phyloP scores from a whole-genome alignment of 106 monocot genomes.

The Narthecium ossifragum region DNA sequence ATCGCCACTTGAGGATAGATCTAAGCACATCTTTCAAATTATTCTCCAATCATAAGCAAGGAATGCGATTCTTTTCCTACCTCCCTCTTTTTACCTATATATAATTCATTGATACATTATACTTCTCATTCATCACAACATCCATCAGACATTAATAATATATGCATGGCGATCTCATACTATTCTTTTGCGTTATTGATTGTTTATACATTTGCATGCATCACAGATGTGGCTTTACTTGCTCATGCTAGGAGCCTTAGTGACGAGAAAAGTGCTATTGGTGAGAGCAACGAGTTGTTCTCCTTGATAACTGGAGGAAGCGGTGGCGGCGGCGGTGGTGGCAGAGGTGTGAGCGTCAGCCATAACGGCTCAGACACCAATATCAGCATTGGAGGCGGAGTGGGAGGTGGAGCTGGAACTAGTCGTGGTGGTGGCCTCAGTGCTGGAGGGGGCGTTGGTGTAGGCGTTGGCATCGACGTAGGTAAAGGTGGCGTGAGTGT shows the following conservation, averaged over 20 bases:
- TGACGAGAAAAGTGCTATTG: not conserved
- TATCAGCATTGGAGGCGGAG: conserved; percentile 38
- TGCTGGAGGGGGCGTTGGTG: conserved; percentile 38
- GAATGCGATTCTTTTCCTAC: too few relatives aligned
- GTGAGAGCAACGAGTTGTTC: conserved; percentile 21
- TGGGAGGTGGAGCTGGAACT: conserved; percentile 32
- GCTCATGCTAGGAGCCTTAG: conserved; percentile 7
- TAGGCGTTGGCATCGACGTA: conserved; percentile 35
- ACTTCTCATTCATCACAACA: not conserved
- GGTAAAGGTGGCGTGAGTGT: conserved; percentile 32
- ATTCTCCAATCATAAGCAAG: too few relatives aligned
- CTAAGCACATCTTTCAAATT: too few relatives aligned
- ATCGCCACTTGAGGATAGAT: too few relatives aligned
- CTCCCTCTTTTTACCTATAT: too few relatives aligned
- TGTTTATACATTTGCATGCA: not conserved
- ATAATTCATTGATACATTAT: too few relatives aligned
- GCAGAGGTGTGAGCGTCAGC: conserved; percentile 15
- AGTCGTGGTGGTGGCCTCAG: conserved; percentile 25
- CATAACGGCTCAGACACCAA: conserved; percentile 22
- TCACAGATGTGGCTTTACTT: not conserved
- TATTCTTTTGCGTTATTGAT: not conserved
- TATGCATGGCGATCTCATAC: not conserved
- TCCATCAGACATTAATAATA: not conserved
- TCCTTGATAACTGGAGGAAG: conserved; percentile 7
- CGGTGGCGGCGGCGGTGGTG: conserved; percentile 15